Evolutionary conservation across 306 rosid genomes (phyloP).

Genomic region (Lupinus albus): DNA sequence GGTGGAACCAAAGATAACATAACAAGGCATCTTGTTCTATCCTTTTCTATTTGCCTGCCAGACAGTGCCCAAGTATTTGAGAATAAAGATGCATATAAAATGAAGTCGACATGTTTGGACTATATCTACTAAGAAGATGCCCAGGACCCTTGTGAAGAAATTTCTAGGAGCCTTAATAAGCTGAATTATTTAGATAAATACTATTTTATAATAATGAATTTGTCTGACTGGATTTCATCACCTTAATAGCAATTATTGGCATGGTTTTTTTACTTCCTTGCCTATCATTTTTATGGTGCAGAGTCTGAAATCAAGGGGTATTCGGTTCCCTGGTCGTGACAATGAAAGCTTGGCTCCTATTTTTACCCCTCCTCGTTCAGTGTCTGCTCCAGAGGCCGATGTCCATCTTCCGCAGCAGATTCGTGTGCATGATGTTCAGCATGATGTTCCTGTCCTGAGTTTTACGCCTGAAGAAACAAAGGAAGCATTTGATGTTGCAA

Average conservation of each 20-base stretch:
- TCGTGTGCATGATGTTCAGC: slow-evolving; percentile 53
- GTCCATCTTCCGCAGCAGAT: slow-evolving; percentile 52
- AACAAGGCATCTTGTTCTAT: too few species aligned
- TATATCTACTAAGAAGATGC: background rate
- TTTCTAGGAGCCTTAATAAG: background rate
- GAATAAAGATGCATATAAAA: background rate
- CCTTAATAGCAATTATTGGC: background rate
- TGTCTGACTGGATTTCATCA: background rate
- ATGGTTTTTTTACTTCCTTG: slow-evolving; percentile 1
- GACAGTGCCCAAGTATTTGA: background rate
- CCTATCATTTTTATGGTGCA: slow-evolving; percentile 44
- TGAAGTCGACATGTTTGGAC: background rate
- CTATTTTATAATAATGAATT: background rate
- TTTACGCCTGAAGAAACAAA: slow-evolving; percentile 77
- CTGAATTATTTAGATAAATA: background rate
- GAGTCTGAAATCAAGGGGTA: slow-evolving; percentile 93
- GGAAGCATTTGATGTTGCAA: slow-evolving; percentile 95
- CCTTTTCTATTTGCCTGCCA: too few species aligned
- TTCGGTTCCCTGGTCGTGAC: slow-evolving; percentile 95
- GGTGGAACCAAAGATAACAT: too few species aligned
- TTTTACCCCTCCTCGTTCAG: slow-evolving; percentile 83
- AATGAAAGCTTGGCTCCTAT: slow-evolving; percentile 96
- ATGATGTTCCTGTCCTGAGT: slow-evolving; percentile 57
- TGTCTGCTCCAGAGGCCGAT: slow-evolving; percentile 56
- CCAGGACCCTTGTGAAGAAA: background rate